A percentile compares a stretch with the other conserved stretches of the same genome.
phyloP scores from a whole-genome alignment of 768 basidiomycete genomes.

The Psilocybe azurescens region DNA sequence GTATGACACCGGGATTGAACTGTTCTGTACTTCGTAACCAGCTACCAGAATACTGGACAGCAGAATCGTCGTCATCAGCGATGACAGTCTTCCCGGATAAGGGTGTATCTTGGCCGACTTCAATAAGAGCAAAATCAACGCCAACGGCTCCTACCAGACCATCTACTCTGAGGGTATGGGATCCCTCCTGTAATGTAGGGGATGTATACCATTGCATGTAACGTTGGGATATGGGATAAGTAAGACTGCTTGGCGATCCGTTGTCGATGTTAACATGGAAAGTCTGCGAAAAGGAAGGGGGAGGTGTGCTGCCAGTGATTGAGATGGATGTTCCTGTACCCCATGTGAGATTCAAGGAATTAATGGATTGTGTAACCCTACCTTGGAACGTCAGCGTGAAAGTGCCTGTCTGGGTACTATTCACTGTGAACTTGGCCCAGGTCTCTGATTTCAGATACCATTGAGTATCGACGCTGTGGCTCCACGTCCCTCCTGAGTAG shows the following conservation, averaged over 20 bases:
- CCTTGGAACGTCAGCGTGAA: not conserved
- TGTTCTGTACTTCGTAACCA: constrained; percentile 20
- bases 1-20: constrained; percentile 17
- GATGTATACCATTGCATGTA: constrained; percentile 32
- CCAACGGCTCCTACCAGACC: constrained; percentile 24
- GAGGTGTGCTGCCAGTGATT: constrained; percentile 17
- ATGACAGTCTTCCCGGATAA: constrained; percentile 23
- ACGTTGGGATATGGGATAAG: constrained; percentile 19
- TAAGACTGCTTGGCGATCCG: constrained; percentile 7
- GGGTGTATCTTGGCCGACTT: constrained; percentile 25
- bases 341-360: not conserved
- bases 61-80: constrained; percentile 27
- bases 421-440: not conserved
- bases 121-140: constrained; percentile 26
- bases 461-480: not conserved
- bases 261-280: constrained; percentile 27
- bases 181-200: constrained; percentile 21
- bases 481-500: not conserved
- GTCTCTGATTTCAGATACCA: not conserved
- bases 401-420: not conserved
- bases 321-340: constrained; percentile 16
- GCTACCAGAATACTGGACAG: constrained; percentile 21
- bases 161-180: constrained; percentile 24
- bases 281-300: constrained; percentile 9
- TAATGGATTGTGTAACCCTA: not conserved